Evolutionary conservation across 352 stramenopile genomes (phyloP), one percentile per base, ranked within the genome.

Genomic region (Pythium phragmitis): DNA sequence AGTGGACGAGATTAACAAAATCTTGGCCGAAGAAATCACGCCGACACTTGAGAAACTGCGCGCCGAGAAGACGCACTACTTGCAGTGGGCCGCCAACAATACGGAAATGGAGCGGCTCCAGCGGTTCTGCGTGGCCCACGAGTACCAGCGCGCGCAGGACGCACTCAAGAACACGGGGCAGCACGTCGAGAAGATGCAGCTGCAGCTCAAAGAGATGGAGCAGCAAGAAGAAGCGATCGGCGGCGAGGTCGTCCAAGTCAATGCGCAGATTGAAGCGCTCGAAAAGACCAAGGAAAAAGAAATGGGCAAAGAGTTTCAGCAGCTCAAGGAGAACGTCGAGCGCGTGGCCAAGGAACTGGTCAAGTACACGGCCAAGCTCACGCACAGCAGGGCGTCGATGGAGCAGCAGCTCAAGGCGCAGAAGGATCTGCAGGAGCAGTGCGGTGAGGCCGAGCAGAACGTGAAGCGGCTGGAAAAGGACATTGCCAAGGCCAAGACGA

Each of bases 1-100:
- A 68, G 96, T 99, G 21, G 91, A 99, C 60, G 97, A 99, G 81
- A 98, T 99, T 72, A 99, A 99, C 68, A 96, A 88, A 57, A 97
- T 99, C 51, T 71, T 99, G 13, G 88, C 88, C 1, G 91, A 99
- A 72, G 97, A 99, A 77, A 99, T 99, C 74, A 99, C 96, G 26
- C 98, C 98, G 26, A 99, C 97, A 39, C 88, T 99, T 19, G 98
- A 99, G 80, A 96, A 98, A 59, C 69, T 99, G 16, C 85, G 97
- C 36, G 87, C 89, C 8, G 96, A 99, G 72, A 98, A 99, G 70
- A 96, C 96, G 48, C 89, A 98, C 64, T 99, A 99, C 74, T 77
- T 99, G 12, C 97, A 99, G 73, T 99, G 96, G 96, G 91, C 87
- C 30, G 96, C 97, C 56, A 99, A 99, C 75, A 98, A 98, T 69